These are phyloP conservation scores for Wickerhamomyces rabaulensis DNA, from an alignment of 805 yeast species.

Conservation along the genomic window DNA sequence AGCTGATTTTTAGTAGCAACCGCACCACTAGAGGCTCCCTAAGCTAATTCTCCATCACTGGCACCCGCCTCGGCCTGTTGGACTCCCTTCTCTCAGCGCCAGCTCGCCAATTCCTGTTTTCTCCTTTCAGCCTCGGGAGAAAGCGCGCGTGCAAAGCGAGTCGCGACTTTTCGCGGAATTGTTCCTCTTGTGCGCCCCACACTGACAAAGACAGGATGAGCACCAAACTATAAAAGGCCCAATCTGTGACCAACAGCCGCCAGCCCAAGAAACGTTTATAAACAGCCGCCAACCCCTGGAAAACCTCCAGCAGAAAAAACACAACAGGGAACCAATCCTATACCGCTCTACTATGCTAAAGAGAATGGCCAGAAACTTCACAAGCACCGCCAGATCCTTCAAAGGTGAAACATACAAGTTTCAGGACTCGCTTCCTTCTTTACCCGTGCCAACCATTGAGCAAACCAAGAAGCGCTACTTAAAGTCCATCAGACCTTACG, in stretches of 20 bases:
- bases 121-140: neutral
- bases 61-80: too few species aligned
- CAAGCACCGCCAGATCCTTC: slow-evolving; percentile 18
- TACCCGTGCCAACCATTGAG: slow-evolving; percentile 82
- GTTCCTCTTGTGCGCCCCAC: slow-evolving; percentile 1
- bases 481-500: slow-evolving; percentile 65
- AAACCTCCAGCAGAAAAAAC: neutral
- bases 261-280: too few species aligned
- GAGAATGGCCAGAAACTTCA: slow-evolving; percentile 23
- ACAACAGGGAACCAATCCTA: neutral
- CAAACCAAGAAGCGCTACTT: slow-evolving; percentile 68
- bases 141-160: neutral
- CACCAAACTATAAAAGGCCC: neutral
- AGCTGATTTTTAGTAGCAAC: too few species aligned
- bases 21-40: too few species aligned
- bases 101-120: neutral
- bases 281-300: too few species aligned
- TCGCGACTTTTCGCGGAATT: neutral
- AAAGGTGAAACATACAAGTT: slow-evolving; percentile 68
- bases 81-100: too few species aligned
- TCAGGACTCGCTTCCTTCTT: slow-evolving; percentile 70
- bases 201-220: neutral
- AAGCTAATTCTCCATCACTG: too few species aligned
- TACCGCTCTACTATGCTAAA: slow-evolving; percentile 8
- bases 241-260: neutral